Base-by-base conservation (phyloP, 2,329 filamentous ascomycete genomes). In the Neonectria faginata region DNA sequence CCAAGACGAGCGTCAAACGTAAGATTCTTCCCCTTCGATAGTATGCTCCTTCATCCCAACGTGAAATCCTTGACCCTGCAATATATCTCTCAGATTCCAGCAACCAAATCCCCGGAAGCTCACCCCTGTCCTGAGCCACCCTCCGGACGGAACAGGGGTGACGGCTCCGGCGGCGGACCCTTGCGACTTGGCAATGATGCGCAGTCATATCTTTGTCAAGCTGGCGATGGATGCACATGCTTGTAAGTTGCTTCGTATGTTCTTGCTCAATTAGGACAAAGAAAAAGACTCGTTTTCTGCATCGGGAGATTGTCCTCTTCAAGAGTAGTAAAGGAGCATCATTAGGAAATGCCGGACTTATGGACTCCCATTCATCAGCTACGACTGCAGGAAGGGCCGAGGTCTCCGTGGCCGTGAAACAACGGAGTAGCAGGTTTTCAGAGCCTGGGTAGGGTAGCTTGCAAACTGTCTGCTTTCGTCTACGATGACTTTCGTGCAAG, bases 101-200 rank as follows among this genome's bases (percentile, higher is more conserved):
- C 18, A 57, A 39, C 55, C 44, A 57, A 36, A 18, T 36, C 31
- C 55, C 55, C 31, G 55, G 54, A 33, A 58, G 31, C 14, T 22
- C 2, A 22, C 29, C 55, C 55, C 31, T 51, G 33, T n/a, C 31
- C 39, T 31, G 16, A 48, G 20, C 55, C 10, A 20, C 16, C 6
- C 45, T 14, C 12, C 9, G 45, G 4, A 12, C 25, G 11, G 18
- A 10, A 11, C 29, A 51, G n/a, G 48, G 48, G n/a, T 20, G 10
- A 5, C 48, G 48, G 48, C 29, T 51, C n/a, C 22, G 10, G n/a
- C 47, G 47, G 47, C 27, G 48, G 31, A 33, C 42, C 54, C 42
- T 57, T 14, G 18, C 29, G 8, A 5, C 41, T 57, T 47, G 29
- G 29, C 54, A 14, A 12, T 22, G 39, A 45, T 36, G 41, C 41